These are phyloP conservation scores for Pythium sp. DNA, from an alignment of 352 stramenopile genomes.

Conservation along the genomic window DNA sequence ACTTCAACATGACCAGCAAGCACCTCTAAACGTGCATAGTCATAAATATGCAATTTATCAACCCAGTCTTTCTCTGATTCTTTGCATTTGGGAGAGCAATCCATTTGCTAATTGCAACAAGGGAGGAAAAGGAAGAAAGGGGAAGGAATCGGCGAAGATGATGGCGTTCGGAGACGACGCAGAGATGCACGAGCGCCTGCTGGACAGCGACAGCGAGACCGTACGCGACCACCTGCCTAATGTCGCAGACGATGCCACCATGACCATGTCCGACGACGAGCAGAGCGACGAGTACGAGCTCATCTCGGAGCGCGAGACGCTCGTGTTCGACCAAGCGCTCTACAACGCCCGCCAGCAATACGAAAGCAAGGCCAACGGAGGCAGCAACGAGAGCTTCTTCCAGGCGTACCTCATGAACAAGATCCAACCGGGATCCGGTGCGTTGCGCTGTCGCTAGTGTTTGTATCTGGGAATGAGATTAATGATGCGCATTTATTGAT, in stretches of 20 bases:
- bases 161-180: constrained; percentile 28
- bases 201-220: constrained; percentile 14
- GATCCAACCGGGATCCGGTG: constrained; percentile 82
- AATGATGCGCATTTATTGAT: not conserved
- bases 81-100: not conserved
- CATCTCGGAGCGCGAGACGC: constrained; percentile 72
- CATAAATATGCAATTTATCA: not conserved
- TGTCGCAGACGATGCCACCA: constrained; percentile 4
- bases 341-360: constrained; percentile 33
- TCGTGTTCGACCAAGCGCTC: constrained; percentile 72
- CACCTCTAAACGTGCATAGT: not conserved
- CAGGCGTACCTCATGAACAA: constrained; percentile 77
- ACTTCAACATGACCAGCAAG: constrained; percentile 2
- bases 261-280: constrained; percentile 20
- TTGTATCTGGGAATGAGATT: not conserved
- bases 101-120: not conserved
- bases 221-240: constrained; percentile 7
- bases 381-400: constrained; percentile 44
- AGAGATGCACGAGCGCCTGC: constrained; percentile 26
- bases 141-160: constrained; percentile 16
- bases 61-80: not conserved
- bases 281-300: constrained; percentile 61
- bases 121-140: not conserved
- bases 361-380: not conserved
- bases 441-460: not conserved